Base-by-base conservation (phyloP, 75 land plant genomes). In the Selaginella moellendorffii region DNA sequence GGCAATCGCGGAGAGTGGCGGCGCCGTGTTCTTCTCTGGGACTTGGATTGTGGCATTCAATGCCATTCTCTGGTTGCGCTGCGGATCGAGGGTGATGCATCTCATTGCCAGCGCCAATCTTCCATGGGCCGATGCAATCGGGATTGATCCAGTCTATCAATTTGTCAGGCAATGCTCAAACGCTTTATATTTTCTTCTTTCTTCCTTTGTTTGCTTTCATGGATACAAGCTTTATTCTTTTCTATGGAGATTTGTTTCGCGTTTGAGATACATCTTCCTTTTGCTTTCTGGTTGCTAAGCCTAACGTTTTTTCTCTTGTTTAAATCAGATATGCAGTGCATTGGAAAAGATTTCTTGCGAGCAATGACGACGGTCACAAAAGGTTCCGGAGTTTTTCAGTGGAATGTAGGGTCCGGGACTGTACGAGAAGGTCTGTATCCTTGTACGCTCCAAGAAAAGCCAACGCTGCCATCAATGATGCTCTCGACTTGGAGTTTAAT, bases 401-500 rank as follows among this genome's bases (percentile, higher is more conserved):
- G 27, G 68, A 78, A 27, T 65, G 68, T 36, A 62, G 78, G 27
- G 73, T 78, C 0, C 66, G 64, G 62, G 68, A 69, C 53, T 78
- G 80, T 31, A 42, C 60, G 0, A 62, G 26, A 14, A 71, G 69
- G 26, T 62, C 80, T 27, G 75, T 61, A 27, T 69, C 78, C 25
- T 56, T 60, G 63, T 74, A 64, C 27, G 78, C 80, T 53, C 64
- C 80, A 22, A 62, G 26, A 29, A 65, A 78, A 63, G 72, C 80
- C 31, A 75, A 78, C 31, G 80, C 69, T 54, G 80, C 80, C 9
- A 78, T 78, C 56, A 75, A 78, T 46, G 80, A 78, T 65, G 46
- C 63, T 1, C 36, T 78, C 31, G 63, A 73, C 5, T 26, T 25
- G 9, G 53, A 67, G 56, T 77, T 77, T n/a, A 42, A 70, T 12